phyloP scores from a whole-genome alignment of 495 filamentous ascomycete species.

The Astrocystis sublimbata region DNA sequence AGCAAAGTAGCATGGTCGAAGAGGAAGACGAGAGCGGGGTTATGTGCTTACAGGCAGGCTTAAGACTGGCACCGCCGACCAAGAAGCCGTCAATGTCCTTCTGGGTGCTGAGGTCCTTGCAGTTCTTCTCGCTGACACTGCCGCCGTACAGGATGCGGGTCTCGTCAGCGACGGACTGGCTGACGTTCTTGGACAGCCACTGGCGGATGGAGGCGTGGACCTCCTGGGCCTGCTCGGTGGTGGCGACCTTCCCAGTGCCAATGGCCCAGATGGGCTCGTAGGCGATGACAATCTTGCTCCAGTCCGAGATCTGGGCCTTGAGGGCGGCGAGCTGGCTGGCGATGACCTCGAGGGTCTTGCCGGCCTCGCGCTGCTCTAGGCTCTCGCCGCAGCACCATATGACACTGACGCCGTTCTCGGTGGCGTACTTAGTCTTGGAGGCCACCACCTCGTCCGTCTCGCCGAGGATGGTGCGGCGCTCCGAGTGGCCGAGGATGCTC shows the following conservation, averaged over 20 bases:
- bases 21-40: background rate
- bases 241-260: constrained; percentile 96
- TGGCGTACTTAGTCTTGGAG: constrained; percentile 86
- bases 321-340: constrained; percentile 74
- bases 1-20: constrained; percentile 19
- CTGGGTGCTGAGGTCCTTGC: constrained; percentile 86
- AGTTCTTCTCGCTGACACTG: constrained; percentile 97
- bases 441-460: constrained; percentile 87
- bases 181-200: constrained; percentile 78
- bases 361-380: constrained; percentile 84
- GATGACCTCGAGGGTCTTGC: constrained; percentile 88
- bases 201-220: constrained; percentile 89
- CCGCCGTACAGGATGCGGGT: constrained; percentile 95
- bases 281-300: constrained; percentile 92
- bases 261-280: constrained; percentile 99
- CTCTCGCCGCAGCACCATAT: constrained; percentile 97
- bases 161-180: constrained; percentile 66
- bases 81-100: constrained; percentile 97
- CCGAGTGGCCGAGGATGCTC: constrained; percentile 89
- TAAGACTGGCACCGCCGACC: constrained; percentile 96
- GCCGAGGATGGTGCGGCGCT: constrained; percentile 82
- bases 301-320: constrained; percentile 70
- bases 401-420: constrained; percentile 82
- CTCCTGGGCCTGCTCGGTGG: constrained; percentile 90
- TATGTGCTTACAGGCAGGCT: constrained; percentile 86